Percentiles rank a stretch among this genome's conserved stretches.
These are phyloP conservation scores for Pterocarpus macrocarpus DNA, from an alignment of 306 rosid species.

Conservation along the genomic window DNA sequence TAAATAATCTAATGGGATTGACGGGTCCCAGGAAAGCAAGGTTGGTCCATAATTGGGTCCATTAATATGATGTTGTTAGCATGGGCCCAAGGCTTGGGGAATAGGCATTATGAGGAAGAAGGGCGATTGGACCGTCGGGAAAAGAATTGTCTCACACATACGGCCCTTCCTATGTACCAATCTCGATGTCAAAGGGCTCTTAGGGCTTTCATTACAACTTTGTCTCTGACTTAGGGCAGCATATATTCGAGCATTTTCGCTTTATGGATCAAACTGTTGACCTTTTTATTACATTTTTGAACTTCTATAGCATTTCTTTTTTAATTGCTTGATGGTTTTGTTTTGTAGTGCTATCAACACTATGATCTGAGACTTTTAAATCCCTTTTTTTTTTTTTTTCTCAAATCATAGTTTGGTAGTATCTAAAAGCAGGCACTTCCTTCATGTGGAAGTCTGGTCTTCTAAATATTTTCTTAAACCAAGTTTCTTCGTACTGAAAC, in stretches of 20 bases:
- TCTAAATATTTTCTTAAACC: neutral
- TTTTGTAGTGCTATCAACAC: neutral
- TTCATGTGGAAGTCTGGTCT: neutral
- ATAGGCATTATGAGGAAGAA: slow-evolving; percentile 45
- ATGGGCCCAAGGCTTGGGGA: slow-evolving; percentile 49
- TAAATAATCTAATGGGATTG: neutral
- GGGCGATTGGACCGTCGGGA: slow-evolving; percentile 33
- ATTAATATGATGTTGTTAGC: slow-evolving; percentile 44
- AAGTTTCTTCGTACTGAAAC: too few relatives aligned
- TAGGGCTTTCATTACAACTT: neutral
- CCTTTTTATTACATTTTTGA: neutral
- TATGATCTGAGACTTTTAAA: too few relatives aligned
- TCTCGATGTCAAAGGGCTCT: neutral
- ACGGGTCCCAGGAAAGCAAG: neutral
- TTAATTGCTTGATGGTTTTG: neutral
- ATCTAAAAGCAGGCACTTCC: neutral
- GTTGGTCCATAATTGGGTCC: slow-evolving; percentile 46
- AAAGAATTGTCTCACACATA: slow-evolving; percentile 43
- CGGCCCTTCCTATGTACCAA: neutral
- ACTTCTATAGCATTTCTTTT: neutral
- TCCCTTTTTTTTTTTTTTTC: too few relatives aligned
- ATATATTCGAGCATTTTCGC: neutral
- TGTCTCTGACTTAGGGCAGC: too few relatives aligned
- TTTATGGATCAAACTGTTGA: neutral
- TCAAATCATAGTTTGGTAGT: too few relatives aligned